A percentile compares a stretch with the other conserved stretches of the same genome.
Conservation (phyloP, 257 asterid species). For the Solanum lycopersicoides region DNA sequence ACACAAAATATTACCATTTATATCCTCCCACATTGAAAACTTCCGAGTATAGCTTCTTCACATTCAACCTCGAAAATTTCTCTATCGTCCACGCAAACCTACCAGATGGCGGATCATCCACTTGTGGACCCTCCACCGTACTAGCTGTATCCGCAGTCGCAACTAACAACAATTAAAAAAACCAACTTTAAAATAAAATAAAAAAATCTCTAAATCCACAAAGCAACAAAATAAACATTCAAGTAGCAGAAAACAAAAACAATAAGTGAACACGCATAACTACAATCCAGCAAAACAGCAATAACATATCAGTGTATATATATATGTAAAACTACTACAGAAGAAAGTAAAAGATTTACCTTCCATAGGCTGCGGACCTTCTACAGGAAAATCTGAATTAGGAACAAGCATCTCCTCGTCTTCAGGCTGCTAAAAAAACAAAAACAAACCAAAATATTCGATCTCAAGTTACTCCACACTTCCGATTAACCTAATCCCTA, state of each 20-base stretch:
- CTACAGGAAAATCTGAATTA: background rate
- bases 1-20: conserved; percentile 27
- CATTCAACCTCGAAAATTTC: conserved; percentile 24
- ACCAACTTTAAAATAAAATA: background rate
- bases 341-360: background rate
- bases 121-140: background rate
- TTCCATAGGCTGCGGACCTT: conserved; percentile 2
- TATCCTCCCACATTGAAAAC: conserved; percentile 29
- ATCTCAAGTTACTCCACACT: background rate
- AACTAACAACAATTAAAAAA: background rate
- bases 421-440: background rate
- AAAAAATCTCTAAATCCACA: background rate
- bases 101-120: background rate
- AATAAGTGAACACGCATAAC: background rate
- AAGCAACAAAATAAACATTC: background rate
- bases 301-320: background rate
- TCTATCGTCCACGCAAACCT: conserved; percentile 44
- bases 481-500: background rate
- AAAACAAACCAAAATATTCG: background rate
- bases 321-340: background rate
- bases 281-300: background rate
- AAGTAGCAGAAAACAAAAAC: background rate
- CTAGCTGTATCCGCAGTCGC: background rate
- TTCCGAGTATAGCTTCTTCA: conserved; percentile 44
- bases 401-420: conserved; percentile 1